Conservation (phyloP, 768 basidiomycete genomes). For the Multifurca ochricompacta region DNA sequence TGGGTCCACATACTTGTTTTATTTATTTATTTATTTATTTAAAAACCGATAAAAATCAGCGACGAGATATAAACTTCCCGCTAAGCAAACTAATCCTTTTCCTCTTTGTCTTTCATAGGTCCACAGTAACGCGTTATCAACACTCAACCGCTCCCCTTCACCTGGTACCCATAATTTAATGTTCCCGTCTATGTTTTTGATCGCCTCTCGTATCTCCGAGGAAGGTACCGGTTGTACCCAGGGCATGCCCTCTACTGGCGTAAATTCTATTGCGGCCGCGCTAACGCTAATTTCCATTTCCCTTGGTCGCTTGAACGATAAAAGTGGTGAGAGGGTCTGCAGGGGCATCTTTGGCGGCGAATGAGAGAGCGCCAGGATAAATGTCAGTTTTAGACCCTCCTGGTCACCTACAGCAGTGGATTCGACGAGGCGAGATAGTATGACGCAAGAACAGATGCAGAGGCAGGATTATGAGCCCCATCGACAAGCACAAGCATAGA, state of each 20-base stretch:
- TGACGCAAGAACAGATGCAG: constrained; percentile 53
- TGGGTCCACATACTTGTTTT: too few relatives aligned
- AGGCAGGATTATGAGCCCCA: constrained; percentile 89
- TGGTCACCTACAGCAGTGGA: constrained; percentile 21
- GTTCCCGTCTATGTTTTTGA: constrained; percentile 36
- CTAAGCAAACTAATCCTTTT: constrained; percentile 54
- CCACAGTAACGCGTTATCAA: constrained; percentile 47
- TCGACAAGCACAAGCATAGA: constrained; percentile 60
- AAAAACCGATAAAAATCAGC: constrained; percentile 81
- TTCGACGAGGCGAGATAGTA: constrained; percentile 46
- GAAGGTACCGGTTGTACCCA: constrained; percentile 72
- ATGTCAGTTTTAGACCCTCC: constrained; percentile 43
- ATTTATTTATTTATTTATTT: too few relatives aligned
- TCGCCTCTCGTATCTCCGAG: constrained; percentile 40
- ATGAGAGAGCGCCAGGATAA: constrained; percentile 74
- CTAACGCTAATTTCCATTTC: constrained; percentile 29
- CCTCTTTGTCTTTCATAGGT: constrained; percentile 18
- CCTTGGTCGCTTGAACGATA: constrained; percentile 32
- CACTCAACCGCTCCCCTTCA: constrained; percentile 27
- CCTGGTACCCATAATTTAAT: constrained; percentile 40
- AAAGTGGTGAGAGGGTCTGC: constrained; percentile 62
- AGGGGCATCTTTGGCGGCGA: constrained; percentile 78
- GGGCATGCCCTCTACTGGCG: constrained; percentile 85
- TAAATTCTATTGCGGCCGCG: constrained; percentile 56
- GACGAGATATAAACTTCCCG: constrained; percentile 91